Evolutionary conservation across 2,329 filamentous ascomycete species (phyloP), one percentile per base, ranked within the genome.

Genomic region (Penicillium sp.): DNA sequence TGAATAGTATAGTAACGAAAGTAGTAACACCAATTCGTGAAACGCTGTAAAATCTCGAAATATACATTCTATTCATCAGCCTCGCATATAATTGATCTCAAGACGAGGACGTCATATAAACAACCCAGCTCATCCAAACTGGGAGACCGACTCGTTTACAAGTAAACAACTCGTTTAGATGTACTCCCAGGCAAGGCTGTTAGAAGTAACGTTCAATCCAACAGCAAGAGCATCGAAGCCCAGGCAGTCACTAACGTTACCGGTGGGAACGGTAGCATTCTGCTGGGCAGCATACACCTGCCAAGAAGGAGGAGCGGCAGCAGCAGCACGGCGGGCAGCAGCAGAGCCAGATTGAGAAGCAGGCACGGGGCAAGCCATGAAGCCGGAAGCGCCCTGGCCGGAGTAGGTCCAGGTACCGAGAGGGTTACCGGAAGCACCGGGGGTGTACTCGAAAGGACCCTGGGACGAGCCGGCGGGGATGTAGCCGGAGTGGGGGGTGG

Each of bases 401-500:
- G 52, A 57, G 60, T 69, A 73, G 46, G 45, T 68, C 64, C 72
- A 73, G 43, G 65, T 60, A 14, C 70, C 63, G 46, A 65, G 60
- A 10, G 66, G 56, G 16, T 60, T 52, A 16, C 64, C 64, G 39
- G 66, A 57, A 13, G 58, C 49, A 16, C 64, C 66, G 39, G 69
- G 57, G 49, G 63, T 69, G 64, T 73, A 76, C 19, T 54, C 69
- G 74, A 86, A 88, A 43, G 82, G 80, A 1, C 78, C 79, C 9
- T 72, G 57, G 44, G 79, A 72, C 11, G 83, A 80, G 25, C 83
- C 84, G 0, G 71, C 60, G 0, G 85, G 84, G 2, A 80, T 78
- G 55, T 68, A 74, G 4, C 68, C 71, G 0, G 83, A 86, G 73
- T 88, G 85, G 0, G 85, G 78, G 21, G 66, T 60, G 0, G 85